A percentile compares a stretch with the other conserved stretches of the same genome.
Evolutionary conservation across 2,329 filamentous ascomycete species (phyloP).

Genomic region (Xylariaceae sp.): DNA sequence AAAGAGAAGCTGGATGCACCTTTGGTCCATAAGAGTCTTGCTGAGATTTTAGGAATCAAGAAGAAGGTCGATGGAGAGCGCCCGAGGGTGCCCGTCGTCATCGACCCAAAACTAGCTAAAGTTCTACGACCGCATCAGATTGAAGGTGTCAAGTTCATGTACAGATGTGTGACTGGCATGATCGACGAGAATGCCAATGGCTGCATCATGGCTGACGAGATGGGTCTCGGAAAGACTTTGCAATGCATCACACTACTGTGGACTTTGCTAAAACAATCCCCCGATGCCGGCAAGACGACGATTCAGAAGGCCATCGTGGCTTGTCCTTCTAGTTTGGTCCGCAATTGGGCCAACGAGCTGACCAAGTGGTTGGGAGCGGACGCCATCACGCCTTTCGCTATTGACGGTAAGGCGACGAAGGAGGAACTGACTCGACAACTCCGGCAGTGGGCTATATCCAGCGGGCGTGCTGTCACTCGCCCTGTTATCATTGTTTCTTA

Average conservation of each 20-base stretch:
- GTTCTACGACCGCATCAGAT: constrained; percentile 94
- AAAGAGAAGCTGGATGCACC: constrained; percentile 64
- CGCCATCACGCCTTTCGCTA: constrained; percentile 87
- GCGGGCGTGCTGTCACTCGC: constrained; percentile 79
- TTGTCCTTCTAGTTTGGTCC: constrained; percentile 91
- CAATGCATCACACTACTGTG: constrained; percentile 97
- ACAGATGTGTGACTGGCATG: constrained; percentile 89
- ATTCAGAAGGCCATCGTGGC: constrained; percentile 97
- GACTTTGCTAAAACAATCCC: constrained; percentile 93
- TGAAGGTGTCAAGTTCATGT: constrained; percentile 97
- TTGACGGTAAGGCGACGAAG: constrained; percentile 94
- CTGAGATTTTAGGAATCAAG: constrained; percentile 90
- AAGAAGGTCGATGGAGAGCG: constrained; percentile 77
- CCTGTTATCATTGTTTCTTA: constrained; percentile 98
- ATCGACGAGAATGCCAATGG: constrained; percentile 90
- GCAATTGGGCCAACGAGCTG: constrained; percentile 97
- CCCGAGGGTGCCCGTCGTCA: constrained; percentile 92
- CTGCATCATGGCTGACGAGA: constrained; percentile 99
- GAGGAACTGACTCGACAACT: constrained; percentile 86
- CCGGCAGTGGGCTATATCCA: constrained; percentile 89
- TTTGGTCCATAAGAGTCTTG: constrained; percentile 86
- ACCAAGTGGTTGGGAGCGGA: constrained; percentile 94
- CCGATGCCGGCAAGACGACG: constrained; percentile 86
- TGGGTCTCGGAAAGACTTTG: constrained; percentile 94
- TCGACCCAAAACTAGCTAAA: constrained; percentile 84